These are phyloP conservation scores for Picocystis sp. DNA, from an alignment of 163 green algal genomes.

Conservation along the genomic window DNA sequence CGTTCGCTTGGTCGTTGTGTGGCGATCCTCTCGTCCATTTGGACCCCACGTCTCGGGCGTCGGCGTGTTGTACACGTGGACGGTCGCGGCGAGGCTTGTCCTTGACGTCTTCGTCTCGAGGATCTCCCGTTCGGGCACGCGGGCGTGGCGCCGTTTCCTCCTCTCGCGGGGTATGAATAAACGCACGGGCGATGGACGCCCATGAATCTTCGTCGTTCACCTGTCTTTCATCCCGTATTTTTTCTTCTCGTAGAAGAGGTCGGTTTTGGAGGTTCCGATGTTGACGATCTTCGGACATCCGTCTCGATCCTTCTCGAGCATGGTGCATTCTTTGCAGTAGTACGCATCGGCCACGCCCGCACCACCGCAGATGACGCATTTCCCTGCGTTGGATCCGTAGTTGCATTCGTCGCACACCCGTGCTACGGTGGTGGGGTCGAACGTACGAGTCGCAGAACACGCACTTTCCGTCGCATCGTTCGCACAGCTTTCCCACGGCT, in stretches of 20 bases:
- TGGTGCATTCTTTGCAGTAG: slow-evolving; percentile 98
- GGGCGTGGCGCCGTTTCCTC: too few relatives aligned
- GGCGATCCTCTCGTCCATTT: too few relatives aligned
- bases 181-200: too few relatives aligned
- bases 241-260: slow-evolving; percentile 48
- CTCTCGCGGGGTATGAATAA: too few relatives aligned
- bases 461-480: slow-evolving; percentile 72
- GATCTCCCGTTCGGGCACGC: too few relatives aligned
- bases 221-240: slow-evolving; percentile 13
- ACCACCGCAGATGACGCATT: slow-evolving; percentile 92
- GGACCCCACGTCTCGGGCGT: too few relatives aligned
- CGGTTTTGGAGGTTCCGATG: slow-evolving; percentile 81
- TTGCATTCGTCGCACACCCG: slow-evolving; percentile 98
- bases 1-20: too few relatives aligned
- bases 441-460: slow-evolving; percentile 96
- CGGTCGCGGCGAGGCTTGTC: too few relatives aligned
- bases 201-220: background rate
- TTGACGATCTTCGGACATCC: slow-evolving; percentile 88
- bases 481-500: slow-evolving; percentile 6
- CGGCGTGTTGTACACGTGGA: too few relatives aligned
- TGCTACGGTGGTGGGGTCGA: slow-evolving; percentile 77
- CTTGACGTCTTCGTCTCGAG: too few relatives aligned
- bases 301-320: slow-evolving; percentile 82
- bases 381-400: slow-evolving; percentile 65
- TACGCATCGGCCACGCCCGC: slow-evolving; percentile 92